Conservation (phyloP, 2,329 filamentous ascomycete genomes). For the Colletotrichum orchidophilum region DNA sequence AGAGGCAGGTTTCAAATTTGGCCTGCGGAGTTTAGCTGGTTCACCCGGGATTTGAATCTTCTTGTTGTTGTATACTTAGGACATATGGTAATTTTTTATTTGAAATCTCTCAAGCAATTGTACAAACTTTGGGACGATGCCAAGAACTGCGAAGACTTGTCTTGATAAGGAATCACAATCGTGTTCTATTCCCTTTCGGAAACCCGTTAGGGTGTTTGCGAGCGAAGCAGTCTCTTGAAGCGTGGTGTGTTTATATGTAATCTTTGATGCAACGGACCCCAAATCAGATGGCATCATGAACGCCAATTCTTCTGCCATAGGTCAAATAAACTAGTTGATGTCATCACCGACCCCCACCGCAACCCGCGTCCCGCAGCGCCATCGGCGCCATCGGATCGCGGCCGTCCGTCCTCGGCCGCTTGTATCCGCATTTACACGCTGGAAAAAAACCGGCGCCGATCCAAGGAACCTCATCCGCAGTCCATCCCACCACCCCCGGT, state of each 20-base stretch:
- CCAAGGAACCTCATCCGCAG: neutral
- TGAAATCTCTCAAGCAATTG: neutral
- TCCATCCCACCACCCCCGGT: neutral
- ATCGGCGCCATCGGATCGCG: constrained; percentile 8
- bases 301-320: neutral
- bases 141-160: neutral
- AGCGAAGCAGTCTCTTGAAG: neutral
- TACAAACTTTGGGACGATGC: neutral
- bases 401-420: constrained; percentile 18
- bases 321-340: constrained; percentile 4
- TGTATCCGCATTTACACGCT: constrained; percentile 22
- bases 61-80: neutral
- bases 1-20: neutral
- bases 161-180: neutral
- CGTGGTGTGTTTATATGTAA: neutral
- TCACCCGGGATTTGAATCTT: neutral
- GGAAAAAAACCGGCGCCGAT: constrained; percentile 5
- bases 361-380: constrained; percentile 5
- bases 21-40: neutral
- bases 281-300: neutral
- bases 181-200: too few species aligned
- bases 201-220: too few species aligned
- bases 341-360: constrained; percentile 10
- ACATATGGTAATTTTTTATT: neutral
- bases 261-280: neutral